Evolutionary conservation across 768 basidiomycete species (phyloP), one percentile per base, ranked within the genome.

Genomic region (Rubroboletus pulcherrimus): DNA sequence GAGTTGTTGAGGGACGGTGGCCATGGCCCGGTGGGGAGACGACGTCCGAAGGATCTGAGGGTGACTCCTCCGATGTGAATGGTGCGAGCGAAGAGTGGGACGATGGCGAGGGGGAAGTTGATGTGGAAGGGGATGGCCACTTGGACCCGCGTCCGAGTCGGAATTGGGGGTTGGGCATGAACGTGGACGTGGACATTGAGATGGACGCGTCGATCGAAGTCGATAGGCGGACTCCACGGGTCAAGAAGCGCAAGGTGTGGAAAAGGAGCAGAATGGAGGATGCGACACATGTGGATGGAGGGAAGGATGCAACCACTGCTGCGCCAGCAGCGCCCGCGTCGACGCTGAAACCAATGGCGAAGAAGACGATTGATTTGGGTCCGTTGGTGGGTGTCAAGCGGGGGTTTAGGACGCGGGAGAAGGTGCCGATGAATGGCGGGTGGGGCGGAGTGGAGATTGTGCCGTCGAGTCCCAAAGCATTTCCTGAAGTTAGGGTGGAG

Each of bases 381-480:
- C 87, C 87, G 6, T 70, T 89, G 30, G 71, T 89, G 0, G 87
- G 85, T 14, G 63, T 66, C 26, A 73, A 79, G 57, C 72, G 87
- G 5, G 86, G 87, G 3, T 86, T 89, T 58, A 73, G 76, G 62
- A 85, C 87, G 21, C 69, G 78, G 43, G 87, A 87, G 66, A 73
- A 75, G 60, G 72, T 79, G 2, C 80, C 80, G 7, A 74, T 73
- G 53, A 79, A 78, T 40, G 84, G 87, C 1, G 87, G 87, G 4
- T 77, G 87, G 72, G 77, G 79, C 21, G 85, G 85, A 0, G 78
- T 86, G 29, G 84, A 85, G 73, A 77, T 86, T 71, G 74, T 79
- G 11, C 64, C 74, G 5, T 65, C 64, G 24, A 63, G 68, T 52
- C 53, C 68, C 14, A 29, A 12, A 17, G 30, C 64, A 5, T 67